Evolutionary conservation across 352 stramenopile genomes (phyloP), one percentile per base, ranked within the genome.

Genomic region (Phytophthora nicotianae): DNA sequence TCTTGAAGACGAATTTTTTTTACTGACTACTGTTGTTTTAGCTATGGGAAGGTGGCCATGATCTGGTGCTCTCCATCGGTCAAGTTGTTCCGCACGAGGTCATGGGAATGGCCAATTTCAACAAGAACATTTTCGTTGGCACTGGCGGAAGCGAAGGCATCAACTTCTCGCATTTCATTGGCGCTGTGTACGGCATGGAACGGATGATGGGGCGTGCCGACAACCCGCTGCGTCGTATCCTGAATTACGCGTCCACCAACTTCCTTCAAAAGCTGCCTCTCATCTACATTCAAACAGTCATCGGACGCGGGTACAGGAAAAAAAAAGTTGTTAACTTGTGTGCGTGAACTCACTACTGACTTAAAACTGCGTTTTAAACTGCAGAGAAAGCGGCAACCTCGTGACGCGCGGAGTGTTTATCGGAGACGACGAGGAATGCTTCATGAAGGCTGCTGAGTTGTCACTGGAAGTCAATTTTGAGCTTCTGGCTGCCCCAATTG

Each of bases 71-170:
- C 5, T 98, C 93, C 8, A 97, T 99, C 65, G 96, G 97, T 20
- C 97, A 99, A 80, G 95, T 99, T 16, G 96, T 99, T 9, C 97
- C 96, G 2, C 96, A 99, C 62, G 96, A 99, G 75, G 97, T 99
- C 26, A 98, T 97, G 87, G 96, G 97, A 14, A 99, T 99, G 96
- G 96, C 97, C n/a, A 99, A 99, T 76, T 98, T 94, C 79, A 99
- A 99, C 85, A 99, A 99, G 77, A 99, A 99, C 69, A 79, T 99
- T 17, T 99, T 99, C 66, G 93, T 99, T 2, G 97, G 95, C 55
- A 96, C 96, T n/a, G 85, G 85, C 13, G 88, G 84, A 16, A 93
- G 96, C 33, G 95, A 98, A 21, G 92, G 94, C 0, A 99, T 99
- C 73, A 98, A 99, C 80, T 93, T 98, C 46, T 98, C 91, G 23